Conservation (phyloP, 2,329 filamentous ascomycete species). For the Calonectria pseudoturangicola region DNA sequence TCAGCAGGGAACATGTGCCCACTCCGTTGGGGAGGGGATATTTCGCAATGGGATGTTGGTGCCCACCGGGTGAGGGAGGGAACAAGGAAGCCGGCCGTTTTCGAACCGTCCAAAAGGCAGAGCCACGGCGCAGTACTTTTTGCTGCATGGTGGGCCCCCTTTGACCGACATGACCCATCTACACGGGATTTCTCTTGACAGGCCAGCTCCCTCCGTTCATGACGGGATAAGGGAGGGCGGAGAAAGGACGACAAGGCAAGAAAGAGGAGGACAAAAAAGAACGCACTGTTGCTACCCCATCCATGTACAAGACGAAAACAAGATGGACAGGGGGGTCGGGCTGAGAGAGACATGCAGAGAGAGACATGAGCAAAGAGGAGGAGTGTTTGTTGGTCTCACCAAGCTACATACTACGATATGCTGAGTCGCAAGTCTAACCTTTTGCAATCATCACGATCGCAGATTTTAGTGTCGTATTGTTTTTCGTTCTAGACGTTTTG, state of each 20-base stretch:
- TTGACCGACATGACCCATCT: neutral
- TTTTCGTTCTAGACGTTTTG: slow-evolving; percentile 21
- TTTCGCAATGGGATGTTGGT: slow-evolving; percentile 34
- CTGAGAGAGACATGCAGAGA: slow-evolving; percentile 28
- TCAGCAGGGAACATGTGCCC: slow-evolving; percentile 24
- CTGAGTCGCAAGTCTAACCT: neutral
- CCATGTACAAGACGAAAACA: slow-evolving; percentile 24
- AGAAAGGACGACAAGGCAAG: neutral
- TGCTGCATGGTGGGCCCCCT: slow-evolving; percentile 2
- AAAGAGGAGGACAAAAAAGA: slow-evolving; percentile 5
- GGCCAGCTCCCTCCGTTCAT: slow-evolving; percentile 36
- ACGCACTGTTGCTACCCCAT: slow-evolving; percentile 18
- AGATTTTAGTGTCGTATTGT: neutral
- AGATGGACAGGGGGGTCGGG: slow-evolving; percentile 32
- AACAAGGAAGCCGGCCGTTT: slow-evolving; percentile 41
- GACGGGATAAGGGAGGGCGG: slow-evolving; percentile 31
- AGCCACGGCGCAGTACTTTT: slow-evolving; percentile 21
- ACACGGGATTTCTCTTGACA: slow-evolving; percentile 4
- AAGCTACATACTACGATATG: neutral
- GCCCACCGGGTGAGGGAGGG: slow-evolving; percentile 2
- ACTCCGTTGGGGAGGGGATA: neutral
- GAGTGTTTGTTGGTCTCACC: neutral
- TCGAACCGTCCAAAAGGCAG: slow-evolving; percentile 36
- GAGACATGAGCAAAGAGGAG: neutral
- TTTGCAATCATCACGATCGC: neutral